Evolutionary conservation across 1,139 yeast species (phyloP).

Genomic region (Magnusiomyces suaveolens): DNA sequence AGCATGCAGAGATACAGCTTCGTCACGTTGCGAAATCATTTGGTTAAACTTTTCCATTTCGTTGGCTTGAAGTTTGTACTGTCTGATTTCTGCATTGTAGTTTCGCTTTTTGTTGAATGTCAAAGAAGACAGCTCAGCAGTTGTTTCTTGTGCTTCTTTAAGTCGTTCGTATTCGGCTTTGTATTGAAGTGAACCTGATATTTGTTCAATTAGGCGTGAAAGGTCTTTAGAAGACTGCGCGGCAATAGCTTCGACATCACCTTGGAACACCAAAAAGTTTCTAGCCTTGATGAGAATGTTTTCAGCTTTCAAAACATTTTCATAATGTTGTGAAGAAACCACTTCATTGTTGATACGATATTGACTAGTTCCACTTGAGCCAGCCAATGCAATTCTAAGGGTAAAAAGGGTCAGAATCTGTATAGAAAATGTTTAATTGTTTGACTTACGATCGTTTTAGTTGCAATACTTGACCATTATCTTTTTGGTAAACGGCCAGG

Average conservation of each 20-base stretch:
- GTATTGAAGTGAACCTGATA: slow-evolving; percentile 70
- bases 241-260: slow-evolving; percentile 92
- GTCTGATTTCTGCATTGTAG: slow-evolving; percentile 65
- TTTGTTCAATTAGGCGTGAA: slow-evolving; percentile 63
- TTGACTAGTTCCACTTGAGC: slow-evolving; percentile 48
- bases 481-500: slow-evolving; percentile 64
- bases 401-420: neutral
- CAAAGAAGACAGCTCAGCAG: slow-evolving; percentile 55
- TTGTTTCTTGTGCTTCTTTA: slow-evolving; percentile 46
- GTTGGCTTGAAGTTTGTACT: slow-evolving; percentile 63
- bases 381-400: neutral
- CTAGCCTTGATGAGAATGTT: slow-evolving; percentile 82
- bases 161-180: slow-evolving; percentile 59
- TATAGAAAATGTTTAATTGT: neutral
- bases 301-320: slow-evolving; percentile 60
- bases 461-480: slow-evolving; percentile 33
- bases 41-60: slow-evolving; percentile 64
- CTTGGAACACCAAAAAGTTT: slow-evolving; percentile 90
- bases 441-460: slow-evolving; percentile 23
- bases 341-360: slow-evolving; percentile 56
- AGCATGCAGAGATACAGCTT: slow-evolving; percentile 42
- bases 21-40: slow-evolving; percentile 39
- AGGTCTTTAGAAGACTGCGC: slow-evolving; percentile 74
- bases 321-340: slow-evolving; percentile 59
- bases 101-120: slow-evolving; percentile 66